A percentile compares a stretch with the other conserved stretches of the same genome.
phyloP scores from a whole-genome alignment of 768 basidiomycete genomes.

The Kwoniella sp. region DNA sequence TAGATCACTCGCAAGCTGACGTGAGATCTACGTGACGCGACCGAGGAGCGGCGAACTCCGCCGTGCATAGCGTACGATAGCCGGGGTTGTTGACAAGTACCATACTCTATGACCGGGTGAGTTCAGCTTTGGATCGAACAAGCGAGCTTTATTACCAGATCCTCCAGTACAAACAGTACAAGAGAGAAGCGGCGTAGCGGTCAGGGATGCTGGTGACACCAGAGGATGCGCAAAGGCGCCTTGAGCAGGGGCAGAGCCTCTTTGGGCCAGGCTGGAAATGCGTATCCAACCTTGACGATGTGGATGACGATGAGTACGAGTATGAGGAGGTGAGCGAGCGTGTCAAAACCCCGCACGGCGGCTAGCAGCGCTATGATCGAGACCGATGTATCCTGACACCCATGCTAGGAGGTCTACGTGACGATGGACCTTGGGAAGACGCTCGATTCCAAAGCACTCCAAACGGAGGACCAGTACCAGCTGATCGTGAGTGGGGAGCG shows the following conservation, averaged over 20 bases:
- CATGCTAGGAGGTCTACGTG: slow-evolving; percentile 67
- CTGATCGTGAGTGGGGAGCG: slow-evolving; percentile 22
- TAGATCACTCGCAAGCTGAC: too few species aligned
- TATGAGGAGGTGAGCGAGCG: slow-evolving; percentile 54
- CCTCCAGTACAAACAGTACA: too few species aligned
- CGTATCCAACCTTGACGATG: slow-evolving; percentile 65
- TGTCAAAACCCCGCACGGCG: too few species aligned
- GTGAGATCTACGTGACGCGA: too few species aligned
- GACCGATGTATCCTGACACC: slow-evolving; percentile 44
- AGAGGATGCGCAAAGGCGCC: slow-evolving; percentile 24
- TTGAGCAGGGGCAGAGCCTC: slow-evolving; percentile 38
- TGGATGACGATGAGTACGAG: slow-evolving; percentile 59
- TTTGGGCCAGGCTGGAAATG: slow-evolving; percentile 68
- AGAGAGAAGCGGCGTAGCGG: too few species aligned
- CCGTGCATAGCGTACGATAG: too few species aligned
- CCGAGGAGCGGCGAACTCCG: too few species aligned
- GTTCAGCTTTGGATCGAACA: too few species aligned
- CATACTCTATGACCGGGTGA: too few species aligned
- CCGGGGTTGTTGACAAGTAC: too few species aligned
- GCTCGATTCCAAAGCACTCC: slow-evolving; percentile 31
- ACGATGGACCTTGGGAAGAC: slow-evolving; percentile 65
- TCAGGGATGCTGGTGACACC: slow-evolving; percentile 21
- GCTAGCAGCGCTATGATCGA: too few species aligned
- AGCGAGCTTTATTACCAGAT: too few species aligned
- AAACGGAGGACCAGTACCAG: slow-evolving; percentile 45